These are phyloP conservation scores for Trebouxia sp. DNA, from an alignment of 139 green algal species.

Conservation along the genomic window DNA sequence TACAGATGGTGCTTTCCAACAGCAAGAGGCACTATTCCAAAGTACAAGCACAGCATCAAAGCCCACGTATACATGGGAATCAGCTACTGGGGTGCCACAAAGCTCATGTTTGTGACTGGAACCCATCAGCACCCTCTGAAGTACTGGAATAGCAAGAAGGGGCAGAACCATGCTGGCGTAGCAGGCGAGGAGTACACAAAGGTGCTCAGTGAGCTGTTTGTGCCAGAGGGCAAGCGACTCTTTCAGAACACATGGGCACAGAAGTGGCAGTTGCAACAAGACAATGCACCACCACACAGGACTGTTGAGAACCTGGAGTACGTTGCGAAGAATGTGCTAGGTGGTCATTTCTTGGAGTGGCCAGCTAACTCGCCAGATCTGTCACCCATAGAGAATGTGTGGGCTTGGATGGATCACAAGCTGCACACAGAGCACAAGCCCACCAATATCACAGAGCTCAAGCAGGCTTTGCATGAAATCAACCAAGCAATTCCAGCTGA, in stretches of 20 bases:
- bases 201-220: neutral
- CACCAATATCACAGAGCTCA: neutral
- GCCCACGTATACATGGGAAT: conserved; percentile 1
- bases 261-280: no score
- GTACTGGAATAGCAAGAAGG: neutral
- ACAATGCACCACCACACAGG: no score
- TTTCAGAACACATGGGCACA: neutral
- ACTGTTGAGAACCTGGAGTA: no score
- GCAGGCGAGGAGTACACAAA: neutral
- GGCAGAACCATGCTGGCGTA: neutral
- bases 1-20: neutral
- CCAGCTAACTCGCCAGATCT: no score
- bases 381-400: neutral
- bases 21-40: neutral
- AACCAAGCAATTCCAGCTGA: neutral
- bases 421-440: neutral
- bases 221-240: neutral
- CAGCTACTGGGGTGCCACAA: neutral
- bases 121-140: neutral
- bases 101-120: conserved; percentile 3
- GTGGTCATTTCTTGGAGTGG: no score
- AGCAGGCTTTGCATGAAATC: neutral
- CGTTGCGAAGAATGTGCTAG: no score
- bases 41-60: neutral
- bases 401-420: neutral